Percentiles rank a stretch among this genome's conserved stretches.
Conservation (phyloP, 2,329 filamentous ascomycete genomes). For the Arthrobotrys iridis region DNA sequence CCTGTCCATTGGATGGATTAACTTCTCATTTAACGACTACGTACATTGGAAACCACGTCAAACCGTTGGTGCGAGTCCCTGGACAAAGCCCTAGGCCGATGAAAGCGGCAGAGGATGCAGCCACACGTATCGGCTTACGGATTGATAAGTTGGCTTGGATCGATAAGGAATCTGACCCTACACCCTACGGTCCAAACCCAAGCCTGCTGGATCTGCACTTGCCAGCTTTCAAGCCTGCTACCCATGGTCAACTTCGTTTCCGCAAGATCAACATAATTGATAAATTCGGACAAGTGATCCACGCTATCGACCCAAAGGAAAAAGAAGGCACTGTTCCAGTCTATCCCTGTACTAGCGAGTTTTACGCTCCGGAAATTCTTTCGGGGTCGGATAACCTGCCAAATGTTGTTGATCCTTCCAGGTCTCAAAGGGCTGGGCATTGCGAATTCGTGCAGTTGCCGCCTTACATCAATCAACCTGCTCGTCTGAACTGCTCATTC, state of each 20-base stretch:
- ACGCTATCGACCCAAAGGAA: constrained; percentile 58
- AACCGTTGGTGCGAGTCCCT: constrained; percentile 59
- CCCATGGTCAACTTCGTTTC: constrained; percentile 65
- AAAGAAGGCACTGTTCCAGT: constrained; percentile 54
- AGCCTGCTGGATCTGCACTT: constrained; percentile 56
- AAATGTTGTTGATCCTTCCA: constrained; percentile 57
- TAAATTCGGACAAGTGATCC: constrained; percentile 65
- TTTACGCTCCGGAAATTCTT: constrained; percentile 58
- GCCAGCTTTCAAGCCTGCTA: constrained; percentile 59
- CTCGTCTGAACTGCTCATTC: constrained; percentile 62
- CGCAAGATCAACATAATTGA: constrained; percentile 65
- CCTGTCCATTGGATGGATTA: constrained; percentile 60
- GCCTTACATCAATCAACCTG: constrained; percentile 62
- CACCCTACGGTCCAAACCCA: constrained; percentile 60
- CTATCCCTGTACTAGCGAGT: constrained; percentile 61
- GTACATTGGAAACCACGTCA: constrained; percentile 62
- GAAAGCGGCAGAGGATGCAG: constrained; percentile 41
- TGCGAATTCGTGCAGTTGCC: constrained; percentile 62
- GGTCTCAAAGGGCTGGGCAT: constrained; percentile 23
- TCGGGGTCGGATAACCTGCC: constrained; percentile 42
- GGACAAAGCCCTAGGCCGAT: constrained; percentile 25
- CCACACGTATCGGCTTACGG: background rate
- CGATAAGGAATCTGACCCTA: constrained; percentile 59
- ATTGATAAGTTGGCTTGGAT: constrained; percentile 58
- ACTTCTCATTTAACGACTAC: constrained; percentile 60